Percentiles rank a stretch among this genome's conserved stretches.
phyloP scores from a whole-genome alignment of 2,329 filamentous ascomycete genomes.

The Hypoxylon sp. region DNA sequence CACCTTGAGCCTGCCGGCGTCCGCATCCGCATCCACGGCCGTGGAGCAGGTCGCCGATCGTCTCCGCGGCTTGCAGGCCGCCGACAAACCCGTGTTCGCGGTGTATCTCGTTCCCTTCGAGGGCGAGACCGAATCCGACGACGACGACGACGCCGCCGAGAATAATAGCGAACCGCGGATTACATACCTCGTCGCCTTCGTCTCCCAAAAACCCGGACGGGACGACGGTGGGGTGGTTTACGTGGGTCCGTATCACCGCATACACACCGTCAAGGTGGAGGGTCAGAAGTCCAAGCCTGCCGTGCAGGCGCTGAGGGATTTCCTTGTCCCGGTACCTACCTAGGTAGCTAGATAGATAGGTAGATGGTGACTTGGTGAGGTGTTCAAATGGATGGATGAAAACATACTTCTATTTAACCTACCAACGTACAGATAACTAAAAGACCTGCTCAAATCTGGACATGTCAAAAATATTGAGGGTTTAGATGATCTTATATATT shows the following conservation, averaged over 20 bases:
- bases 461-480: too few relatives aligned
- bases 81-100: too few relatives aligned
- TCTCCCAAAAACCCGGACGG: not conserved
- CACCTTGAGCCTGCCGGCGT: too few relatives aligned
- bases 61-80: too few relatives aligned
- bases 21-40: not conserved
- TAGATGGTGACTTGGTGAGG: not conserved
- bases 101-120: not conserved
- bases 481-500: too few relatives aligned
- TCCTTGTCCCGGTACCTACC: constrained; percentile 18
- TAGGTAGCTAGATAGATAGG: not conserved
- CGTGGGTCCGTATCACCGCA: too few relatives aligned
- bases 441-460: too few relatives aligned
- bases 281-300: constrained; percentile 46
- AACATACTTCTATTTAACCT: not conserved
- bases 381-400: not conserved
- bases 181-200: not conserved
- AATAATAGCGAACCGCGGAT: not conserved
- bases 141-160: not conserved
- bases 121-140: not conserved
- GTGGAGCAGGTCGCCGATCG: not conserved
- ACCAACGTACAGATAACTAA: too few relatives aligned
- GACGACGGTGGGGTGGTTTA: constrained; percentile 27
- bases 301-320: constrained; percentile 37
- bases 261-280: constrained; percentile 49